phyloP scores from a whole-genome alignment of 2,329 filamentous ascomycete species.

The Aspergillus brasiliensis region DNA sequence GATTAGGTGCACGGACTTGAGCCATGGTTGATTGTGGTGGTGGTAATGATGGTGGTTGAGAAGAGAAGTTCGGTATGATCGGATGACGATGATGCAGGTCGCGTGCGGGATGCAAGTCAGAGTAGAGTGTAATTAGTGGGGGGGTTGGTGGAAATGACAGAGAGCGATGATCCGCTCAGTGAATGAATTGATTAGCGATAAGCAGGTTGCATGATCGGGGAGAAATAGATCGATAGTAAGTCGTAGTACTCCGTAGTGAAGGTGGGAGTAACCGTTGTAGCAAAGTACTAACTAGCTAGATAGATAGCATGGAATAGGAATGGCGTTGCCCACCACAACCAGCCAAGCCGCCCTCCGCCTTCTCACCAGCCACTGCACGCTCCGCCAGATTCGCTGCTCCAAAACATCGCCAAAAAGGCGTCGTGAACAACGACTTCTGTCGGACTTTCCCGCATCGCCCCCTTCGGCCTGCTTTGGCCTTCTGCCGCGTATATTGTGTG shows the following conservation, averaged over 20 bases:
- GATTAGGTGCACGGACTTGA: slow-evolving; percentile 25
- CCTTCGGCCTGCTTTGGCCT: slow-evolving; percentile 4
- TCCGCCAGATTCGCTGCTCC: slow-evolving; percentile 12
- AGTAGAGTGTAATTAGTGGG: background rate
- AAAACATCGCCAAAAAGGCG: slow-evolving; percentile 27
- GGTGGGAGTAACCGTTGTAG: background rate
- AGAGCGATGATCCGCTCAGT: background rate
- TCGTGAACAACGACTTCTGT: slow-evolving; percentile 13
- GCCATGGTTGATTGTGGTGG: slow-evolving; percentile 22
- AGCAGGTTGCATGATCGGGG: background rate
- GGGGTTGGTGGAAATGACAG: background rate
- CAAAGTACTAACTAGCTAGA: background rate
- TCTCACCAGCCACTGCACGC: slow-evolving; percentile 28
- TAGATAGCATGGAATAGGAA: slow-evolving; percentile 13
- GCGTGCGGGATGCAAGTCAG: background rate
- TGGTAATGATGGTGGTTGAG: background rate
- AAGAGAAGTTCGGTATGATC: background rate
- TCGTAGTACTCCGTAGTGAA: background rate
- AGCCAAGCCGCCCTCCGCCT: slow-evolving; percentile 23
- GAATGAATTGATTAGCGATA: background rate
- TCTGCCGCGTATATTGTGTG: slow-evolving; percentile 5
- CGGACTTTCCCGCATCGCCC: slow-evolving; percentile 4
- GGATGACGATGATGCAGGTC: slow-evolving; percentile 10
- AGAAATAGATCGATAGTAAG: background rate
- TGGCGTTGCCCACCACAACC: slow-evolving; percentile 37